Evolutionary conservation across 495 filamentous ascomycete genomes (phyloP).

Genomic region (Penicillium cosmopolitanum): DNA sequence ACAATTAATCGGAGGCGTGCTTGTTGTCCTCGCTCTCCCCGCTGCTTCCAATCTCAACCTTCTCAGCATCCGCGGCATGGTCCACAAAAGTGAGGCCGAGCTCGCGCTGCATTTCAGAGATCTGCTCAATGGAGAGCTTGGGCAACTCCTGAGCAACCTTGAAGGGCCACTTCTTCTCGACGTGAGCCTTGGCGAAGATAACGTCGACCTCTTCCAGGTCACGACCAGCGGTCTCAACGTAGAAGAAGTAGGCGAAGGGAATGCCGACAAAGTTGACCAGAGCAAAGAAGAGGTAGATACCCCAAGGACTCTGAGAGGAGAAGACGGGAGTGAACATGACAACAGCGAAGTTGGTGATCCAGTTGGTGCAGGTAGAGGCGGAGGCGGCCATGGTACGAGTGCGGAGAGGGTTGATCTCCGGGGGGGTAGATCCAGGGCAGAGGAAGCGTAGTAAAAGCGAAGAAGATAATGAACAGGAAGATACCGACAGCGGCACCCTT

Average conservation of each 20-base stretch:
- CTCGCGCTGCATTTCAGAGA: slow-evolving; percentile 34
- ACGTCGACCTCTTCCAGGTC: slow-evolving; percentile 76
- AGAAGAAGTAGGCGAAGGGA: slow-evolving; percentile 68
- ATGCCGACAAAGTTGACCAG: slow-evolving; percentile 68
- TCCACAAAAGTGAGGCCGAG: slow-evolving; percentile 31
- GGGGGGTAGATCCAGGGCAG: slow-evolving; percentile 73
- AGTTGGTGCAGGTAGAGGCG: slow-evolving; percentile 50
- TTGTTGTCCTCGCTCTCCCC: slow-evolving; percentile 28
- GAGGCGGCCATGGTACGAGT: slow-evolving; percentile 66
- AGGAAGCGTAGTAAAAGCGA: slow-evolving; percentile 44
- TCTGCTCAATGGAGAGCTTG: slow-evolving; percentile 42
- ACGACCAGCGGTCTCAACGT: slow-evolving; percentile 68
- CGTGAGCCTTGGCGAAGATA: slow-evolving; percentile 48
- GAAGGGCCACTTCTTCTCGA: slow-evolving; percentile 44
- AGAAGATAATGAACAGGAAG: slow-evolving; percentile 46
- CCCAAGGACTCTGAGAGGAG: slow-evolving; percentile 33
- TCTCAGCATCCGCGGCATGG: slow-evolving; percentile 26
- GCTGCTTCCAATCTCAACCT: slow-evolving; percentile 39
- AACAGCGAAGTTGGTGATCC: slow-evolving; percentile 52
- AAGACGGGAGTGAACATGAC: slow-evolving; percentile 53
- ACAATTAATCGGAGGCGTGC: slow-evolving; percentile 25
- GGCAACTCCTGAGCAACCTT: slow-evolving; percentile 37
- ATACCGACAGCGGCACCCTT: slow-evolving; percentile 46
- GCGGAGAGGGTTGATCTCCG: slow-evolving; percentile 75
- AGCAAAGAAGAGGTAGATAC: slow-evolving; percentile 65